phyloP scores from a whole-genome alignment of 768 basidiomycete genomes.

The Suillus plorans region DNA sequence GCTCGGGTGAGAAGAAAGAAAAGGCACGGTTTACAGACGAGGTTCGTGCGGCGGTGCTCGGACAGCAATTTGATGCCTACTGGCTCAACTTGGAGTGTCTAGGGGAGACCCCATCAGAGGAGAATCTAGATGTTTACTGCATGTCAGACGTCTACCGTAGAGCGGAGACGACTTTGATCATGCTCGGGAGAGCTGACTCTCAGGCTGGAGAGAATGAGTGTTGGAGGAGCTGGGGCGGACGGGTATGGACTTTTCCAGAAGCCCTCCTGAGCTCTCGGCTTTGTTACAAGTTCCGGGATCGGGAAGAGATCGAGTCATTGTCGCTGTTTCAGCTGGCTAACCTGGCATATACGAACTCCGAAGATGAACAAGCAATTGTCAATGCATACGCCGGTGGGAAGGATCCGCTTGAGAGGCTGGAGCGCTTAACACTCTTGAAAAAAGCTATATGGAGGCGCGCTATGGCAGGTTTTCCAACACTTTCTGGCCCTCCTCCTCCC shows the following conservation, averaged over 20 bases:
- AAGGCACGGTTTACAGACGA: conserved; percentile 8
- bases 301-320: neutral
- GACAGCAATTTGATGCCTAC: neutral
- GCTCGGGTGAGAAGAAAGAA: conserved; percentile 4
- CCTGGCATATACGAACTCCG: conserved; percentile 12
- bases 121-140: conserved; percentile 18
- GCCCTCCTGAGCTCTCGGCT: conserved; percentile 6
- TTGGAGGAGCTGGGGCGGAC: conserved; percentile 19
- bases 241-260: conserved; percentile 14
- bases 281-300: conserved; percentile 8
- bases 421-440: conserved; percentile 17
- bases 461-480: neutral
- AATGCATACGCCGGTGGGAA: conserved; percentile 1
- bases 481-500: too few relatives aligned
- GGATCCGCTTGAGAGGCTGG: conserved; percentile 16
- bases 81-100: conserved; percentile 11
- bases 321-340: conserved; percentile 11
- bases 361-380: conserved; percentile 16
- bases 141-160: conserved; percentile 19
- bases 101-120: conserved; percentile 12
- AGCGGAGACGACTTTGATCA: conserved; percentile 14
- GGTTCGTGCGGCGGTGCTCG: neutral
- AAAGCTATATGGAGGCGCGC: conserved; percentile 17
- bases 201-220: conserved; percentile 6
- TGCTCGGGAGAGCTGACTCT: conserved; percentile 7